A percentile compares a stretch with the other conserved stretches of the same genome.
These are phyloP conservation scores for Thermochaetoides thermophila DNA, from an alignment of 495 filamentous ascomycete genomes.

Conservation along the genomic window DNA sequence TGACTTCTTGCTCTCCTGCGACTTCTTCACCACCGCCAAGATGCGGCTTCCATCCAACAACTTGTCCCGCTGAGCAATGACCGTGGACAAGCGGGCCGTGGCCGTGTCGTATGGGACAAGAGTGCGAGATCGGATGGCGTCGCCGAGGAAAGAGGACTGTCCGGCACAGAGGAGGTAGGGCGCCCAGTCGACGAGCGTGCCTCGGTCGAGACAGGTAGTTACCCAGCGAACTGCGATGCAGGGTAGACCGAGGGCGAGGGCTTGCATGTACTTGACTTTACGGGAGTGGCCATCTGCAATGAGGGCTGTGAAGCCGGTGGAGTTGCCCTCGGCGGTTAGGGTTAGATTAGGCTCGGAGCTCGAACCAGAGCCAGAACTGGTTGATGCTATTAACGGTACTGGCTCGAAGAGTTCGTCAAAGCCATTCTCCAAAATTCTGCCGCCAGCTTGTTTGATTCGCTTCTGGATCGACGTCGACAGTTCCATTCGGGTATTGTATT, in stretches of 20 bases:
- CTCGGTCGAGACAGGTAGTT: constrained; percentile 48
- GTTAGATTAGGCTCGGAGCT: constrained; percentile 16
- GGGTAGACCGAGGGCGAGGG: constrained; percentile 77
- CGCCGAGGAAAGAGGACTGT: constrained; percentile 58
- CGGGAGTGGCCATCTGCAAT: constrained; percentile 80
- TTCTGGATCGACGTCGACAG: constrained; percentile 21
- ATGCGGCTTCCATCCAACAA: constrained; percentile 53
- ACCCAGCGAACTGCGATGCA: constrained; percentile 75
- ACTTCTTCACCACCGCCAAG: constrained; percentile 59
- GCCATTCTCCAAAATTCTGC: constrained; percentile 52
- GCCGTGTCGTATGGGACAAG: constrained; percentile 44
- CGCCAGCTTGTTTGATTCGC: constrained; percentile 47
- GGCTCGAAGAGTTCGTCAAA: constrained; percentile 74
- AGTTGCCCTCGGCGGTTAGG: constrained; percentile 29
- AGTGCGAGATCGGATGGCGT: constrained; percentile 60
- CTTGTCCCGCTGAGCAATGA: constrained; percentile 41
- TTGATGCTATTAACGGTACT: constrained; percentile 16
- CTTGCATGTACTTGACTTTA: constrained; percentile 90
- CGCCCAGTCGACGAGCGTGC: constrained; percentile 52
- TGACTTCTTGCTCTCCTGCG: constrained; percentile 41
- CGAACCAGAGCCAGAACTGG: constrained; percentile 6
- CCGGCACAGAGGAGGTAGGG: constrained; percentile 80
- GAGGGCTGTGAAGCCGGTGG: constrained; percentile 63
- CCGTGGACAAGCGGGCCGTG: constrained; percentile 38
- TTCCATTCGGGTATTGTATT: constrained; percentile 34